Percentiles rank a stretch among this genome's conserved stretches.
Evolutionary conservation across 2,329 filamentous ascomycete species (phyloP).

Genomic region (Penicillium frequentans): DNA sequence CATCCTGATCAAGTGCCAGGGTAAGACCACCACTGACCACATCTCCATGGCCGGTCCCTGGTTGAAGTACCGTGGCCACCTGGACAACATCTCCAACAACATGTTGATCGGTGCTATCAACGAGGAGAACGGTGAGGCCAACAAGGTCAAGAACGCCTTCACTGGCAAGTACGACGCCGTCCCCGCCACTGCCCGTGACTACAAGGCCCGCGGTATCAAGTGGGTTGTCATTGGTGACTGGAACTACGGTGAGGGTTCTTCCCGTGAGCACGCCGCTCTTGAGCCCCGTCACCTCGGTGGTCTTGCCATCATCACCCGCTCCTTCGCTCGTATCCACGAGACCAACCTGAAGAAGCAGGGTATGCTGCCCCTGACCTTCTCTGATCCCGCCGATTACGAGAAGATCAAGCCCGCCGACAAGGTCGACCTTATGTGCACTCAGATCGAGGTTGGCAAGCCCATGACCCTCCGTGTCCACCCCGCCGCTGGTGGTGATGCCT

Average conservation of each 20-base stretch:
- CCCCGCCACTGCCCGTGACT: constrained; percentile 91
- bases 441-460: constrained; percentile 90
- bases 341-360: constrained; percentile 99
- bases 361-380: constrained; percentile 97
- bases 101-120: constrained; percentile 97
- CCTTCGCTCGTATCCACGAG: constrained; percentile 99
- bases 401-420: constrained; percentile 92
- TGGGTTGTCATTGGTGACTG: constrained; percentile 99
- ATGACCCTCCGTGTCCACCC: constrained; percentile 90
- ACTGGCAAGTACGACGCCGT: constrained; percentile 84
- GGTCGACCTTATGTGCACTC: constrained; percentile 84
- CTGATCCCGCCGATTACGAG: constrained; percentile 94
- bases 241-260: constrained; percentile 98
- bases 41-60: constrained; percentile 95
- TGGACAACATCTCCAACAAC: constrained; percentile 97
- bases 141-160: constrained; percentile 92
- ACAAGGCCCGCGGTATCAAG: constrained; percentile 93
- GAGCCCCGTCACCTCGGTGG: constrained; percentile 97
- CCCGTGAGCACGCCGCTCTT: constrained; percentile 96
- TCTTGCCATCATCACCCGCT: constrained; percentile 92
- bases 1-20: constrained; percentile 93
- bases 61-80: constrained; percentile 99
- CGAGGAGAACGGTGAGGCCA: constrained; percentile 91
- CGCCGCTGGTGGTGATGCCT: constrained; percentile 71
- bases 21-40: constrained; percentile 96